phyloP scores from a whole-genome alignment of 2,329 filamentous ascomycete species.

The Nigrospora oryzae region DNA sequence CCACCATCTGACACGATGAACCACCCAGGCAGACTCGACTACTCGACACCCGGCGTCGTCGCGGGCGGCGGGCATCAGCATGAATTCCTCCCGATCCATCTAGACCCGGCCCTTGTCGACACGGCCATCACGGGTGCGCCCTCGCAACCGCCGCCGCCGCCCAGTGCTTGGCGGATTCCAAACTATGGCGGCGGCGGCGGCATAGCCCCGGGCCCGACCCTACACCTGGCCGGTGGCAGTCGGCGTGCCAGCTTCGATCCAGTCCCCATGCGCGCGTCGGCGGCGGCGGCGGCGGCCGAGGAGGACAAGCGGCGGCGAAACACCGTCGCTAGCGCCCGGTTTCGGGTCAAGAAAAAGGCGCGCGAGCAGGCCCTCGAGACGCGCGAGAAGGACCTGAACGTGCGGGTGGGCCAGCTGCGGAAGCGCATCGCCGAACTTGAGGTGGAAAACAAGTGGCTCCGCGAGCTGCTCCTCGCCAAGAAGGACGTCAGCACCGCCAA shows the following conservation, averaged over 20 bases:
- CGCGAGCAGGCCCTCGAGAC: slow-evolving; percentile 79
- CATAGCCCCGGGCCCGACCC: too few species aligned
- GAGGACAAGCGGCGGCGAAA: slow-evolving; percentile 87
- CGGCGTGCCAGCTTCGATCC: slow-evolving; percentile 53
- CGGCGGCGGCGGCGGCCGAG: slow-evolving; percentile 53
- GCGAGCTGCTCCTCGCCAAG: slow-evolving; percentile 74
- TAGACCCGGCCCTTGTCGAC: too few species aligned
- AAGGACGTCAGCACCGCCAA: slow-evolving; percentile 36
- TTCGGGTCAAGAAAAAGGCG: slow-evolving; percentile 94
- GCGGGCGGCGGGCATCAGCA: too few species aligned
- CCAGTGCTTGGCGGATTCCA: too few species aligned
- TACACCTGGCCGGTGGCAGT: slow-evolving; percentile 7
- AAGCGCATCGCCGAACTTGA: slow-evolving; percentile 59
- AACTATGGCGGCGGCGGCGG: too few species aligned
- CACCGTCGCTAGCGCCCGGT: slow-evolving; percentile 79
- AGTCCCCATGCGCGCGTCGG: too few species aligned
- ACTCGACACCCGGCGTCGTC: too few species aligned
- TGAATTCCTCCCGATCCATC: too few species aligned
- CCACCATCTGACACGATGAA: too few species aligned
- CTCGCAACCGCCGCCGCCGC: too few species aligned
- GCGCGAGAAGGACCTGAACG: slow-evolving; percentile 72
- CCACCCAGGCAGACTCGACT: too few species aligned
- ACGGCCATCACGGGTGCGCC: too few species aligned
- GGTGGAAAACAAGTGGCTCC: slow-evolving; percentile 32
- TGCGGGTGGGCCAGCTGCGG: slow-evolving; percentile 71